phyloP scores from a whole-genome alignment of 768 basidiomycete species.

The Leccinum fibrillosum region DNA sequence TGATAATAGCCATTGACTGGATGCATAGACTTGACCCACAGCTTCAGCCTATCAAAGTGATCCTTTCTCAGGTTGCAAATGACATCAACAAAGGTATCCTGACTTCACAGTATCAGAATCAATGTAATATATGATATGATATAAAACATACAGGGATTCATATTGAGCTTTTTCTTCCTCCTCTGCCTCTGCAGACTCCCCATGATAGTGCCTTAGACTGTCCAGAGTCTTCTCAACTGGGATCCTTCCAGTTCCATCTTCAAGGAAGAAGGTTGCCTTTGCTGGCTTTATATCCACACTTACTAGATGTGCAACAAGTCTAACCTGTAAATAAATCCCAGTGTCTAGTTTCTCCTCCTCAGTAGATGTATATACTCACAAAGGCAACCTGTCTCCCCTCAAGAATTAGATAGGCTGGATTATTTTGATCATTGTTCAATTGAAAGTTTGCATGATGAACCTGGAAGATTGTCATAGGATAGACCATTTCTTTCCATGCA shows the following conservation, averaged over 20 bases:
- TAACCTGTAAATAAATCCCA: conserved; percentile 31
- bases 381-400: conserved; percentile 38
- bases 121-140: background rate
- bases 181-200: conserved; percentile 2
- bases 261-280: conserved; percentile 21
- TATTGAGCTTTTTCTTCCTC: conserved; percentile 8
- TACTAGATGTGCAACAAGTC: conserved; percentile 46
- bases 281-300: conserved; percentile 14
- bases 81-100: conserved; percentile 19
- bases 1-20: conserved; percentile 20
- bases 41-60: background rate
- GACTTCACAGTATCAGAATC: conserved; percentile 10
- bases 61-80: background rate
- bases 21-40: conserved; percentile 15
- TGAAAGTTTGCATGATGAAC: conserved; percentile 39
- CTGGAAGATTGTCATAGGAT: conserved; percentile 58
- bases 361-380: conserved; percentile 6
- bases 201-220: background rate
- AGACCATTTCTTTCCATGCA: conserved; percentile 16
- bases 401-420: conserved; percentile 36
- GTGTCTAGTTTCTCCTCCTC: conserved; percentile 21
- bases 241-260: conserved; percentile 39
- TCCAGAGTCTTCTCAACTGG: conserved; percentile 1
- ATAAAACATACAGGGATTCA: conserved; percentile 12
- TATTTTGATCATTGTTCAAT: conserved; percentile 32